Percentiles rank a stretch among this genome's conserved stretches.
Evolutionary conservation across 2,329 filamentous ascomycete species (phyloP).

Genomic region (Phaeosphaeriaceae sp.): DNA sequence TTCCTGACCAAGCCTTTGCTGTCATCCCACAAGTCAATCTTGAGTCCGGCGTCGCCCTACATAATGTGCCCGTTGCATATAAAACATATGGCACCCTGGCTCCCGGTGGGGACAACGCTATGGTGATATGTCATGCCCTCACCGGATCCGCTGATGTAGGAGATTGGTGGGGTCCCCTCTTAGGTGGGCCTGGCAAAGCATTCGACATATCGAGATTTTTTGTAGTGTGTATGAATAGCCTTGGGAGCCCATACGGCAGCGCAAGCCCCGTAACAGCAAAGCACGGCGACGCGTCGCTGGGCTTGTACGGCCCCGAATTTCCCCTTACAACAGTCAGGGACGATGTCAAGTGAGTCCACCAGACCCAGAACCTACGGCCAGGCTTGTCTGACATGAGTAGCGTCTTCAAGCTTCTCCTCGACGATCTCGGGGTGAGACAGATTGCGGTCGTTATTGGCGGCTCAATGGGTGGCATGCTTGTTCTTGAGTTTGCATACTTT

Average conservation of each 20-base stretch:
- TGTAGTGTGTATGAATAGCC: conserved; percentile 82
- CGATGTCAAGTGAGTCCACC: conserved; percentile 78
- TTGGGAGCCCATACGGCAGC: conserved; percentile 84
- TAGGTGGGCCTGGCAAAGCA: conserved; percentile 77
- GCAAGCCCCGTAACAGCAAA: conserved; percentile 89
- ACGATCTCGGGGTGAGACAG: conserved; percentile 79
- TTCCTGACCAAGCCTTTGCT: conserved; percentile 86
- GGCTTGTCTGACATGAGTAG: conserved; percentile 50
- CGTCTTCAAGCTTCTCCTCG: conserved; percentile 78
- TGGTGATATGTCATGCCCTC: conserved; percentile 80
- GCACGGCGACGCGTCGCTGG: conserved; percentile 76
- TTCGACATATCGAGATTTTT: conserved; percentile 87
- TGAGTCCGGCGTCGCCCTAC: conserved; percentile 84
- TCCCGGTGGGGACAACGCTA: conserved; percentile 63
- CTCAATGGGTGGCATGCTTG: conserved; percentile 87
- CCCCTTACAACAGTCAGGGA: conserved; percentile 94
- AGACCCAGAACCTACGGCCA: neutral
- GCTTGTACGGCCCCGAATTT: conserved; percentile 91
- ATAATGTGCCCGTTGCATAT: conserved; percentile 74
- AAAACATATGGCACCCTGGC: conserved; percentile 66
- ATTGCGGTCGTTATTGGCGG: conserved; percentile 81
- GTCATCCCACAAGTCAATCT: conserved; percentile 89
- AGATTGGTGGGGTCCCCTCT: conserved; percentile 87
- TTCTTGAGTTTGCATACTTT: conserved; percentile 91
- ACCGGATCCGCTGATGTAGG: conserved; percentile 84